Evolutionary conservation across 176 grass and related monocot species (phyloP).

Genomic region (Zea luxurians): DNA sequence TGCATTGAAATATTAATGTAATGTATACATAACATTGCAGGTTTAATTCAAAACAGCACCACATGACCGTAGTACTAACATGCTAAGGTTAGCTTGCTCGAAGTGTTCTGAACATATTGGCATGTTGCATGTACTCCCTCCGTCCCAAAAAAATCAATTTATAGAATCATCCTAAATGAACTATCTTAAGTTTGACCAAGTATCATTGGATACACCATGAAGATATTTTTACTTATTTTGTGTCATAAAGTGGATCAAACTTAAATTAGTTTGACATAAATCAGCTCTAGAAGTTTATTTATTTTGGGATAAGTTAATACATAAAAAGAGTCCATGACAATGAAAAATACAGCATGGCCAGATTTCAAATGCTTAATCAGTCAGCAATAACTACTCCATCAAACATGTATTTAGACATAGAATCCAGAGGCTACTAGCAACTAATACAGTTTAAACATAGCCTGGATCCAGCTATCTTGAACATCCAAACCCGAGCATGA

Average conservation of each 20-base stretch:
- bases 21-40: not conserved
- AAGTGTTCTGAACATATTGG: not conserved
- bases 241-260: not conserved
- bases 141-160: not conserved
- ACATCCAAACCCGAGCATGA: not conserved
- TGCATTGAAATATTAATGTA: not conserved
- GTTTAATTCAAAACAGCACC: not conserved
- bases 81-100: not conserved
- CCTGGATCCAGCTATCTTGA: not conserved
- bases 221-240: not conserved
- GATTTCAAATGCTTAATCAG: not conserved
- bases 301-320: not conserved
- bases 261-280: not conserved
- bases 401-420: not conserved
- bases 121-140: not conserved
- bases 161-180: not conserved
- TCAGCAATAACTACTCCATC: not conserved
- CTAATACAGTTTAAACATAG: slow-evolving; percentile 3
- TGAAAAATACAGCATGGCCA: not conserved
- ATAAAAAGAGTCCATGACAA: not conserved
- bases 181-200: not conserved
- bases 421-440: not conserved
- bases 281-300: not conserved
- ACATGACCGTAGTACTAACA: not conserved
- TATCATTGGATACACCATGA: not conserved